Evolutionary conservation across 306 rosid species (phyloP).

Genomic region (Glycine latifolia): DNA sequence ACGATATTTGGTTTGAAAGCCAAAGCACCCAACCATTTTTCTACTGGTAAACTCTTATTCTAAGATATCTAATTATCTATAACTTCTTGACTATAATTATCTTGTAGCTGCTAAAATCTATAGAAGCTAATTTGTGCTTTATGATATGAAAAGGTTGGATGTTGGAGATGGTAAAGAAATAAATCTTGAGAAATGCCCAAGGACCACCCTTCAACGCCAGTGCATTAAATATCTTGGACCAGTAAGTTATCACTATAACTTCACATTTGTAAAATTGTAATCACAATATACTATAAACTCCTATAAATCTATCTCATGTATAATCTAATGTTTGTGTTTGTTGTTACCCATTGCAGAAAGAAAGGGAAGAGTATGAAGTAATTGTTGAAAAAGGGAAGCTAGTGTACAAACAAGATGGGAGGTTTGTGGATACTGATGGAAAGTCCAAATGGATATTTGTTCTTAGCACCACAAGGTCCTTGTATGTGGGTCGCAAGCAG

Average conservation of each 20-base stretch:
- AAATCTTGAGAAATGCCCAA: constrained; percentile 73
- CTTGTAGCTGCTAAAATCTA: not conserved
- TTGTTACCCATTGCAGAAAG: constrained; percentile 61
- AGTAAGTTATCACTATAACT: constrained; percentile 53
- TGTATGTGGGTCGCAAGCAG: constrained; percentile 90
- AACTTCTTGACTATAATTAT: not conserved
- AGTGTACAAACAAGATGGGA: constrained; percentile 59
- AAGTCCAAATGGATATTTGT: constrained; percentile 94
- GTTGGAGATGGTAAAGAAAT: constrained; percentile 93
- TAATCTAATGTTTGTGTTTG: constrained; percentile 20
- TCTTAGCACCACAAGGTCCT: constrained; percentile 82
- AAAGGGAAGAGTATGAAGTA: constrained; percentile 89
- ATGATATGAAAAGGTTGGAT: constrained; percentile 72
- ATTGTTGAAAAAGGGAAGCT: constrained; percentile 77
- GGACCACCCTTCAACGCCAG: constrained; percentile 73
- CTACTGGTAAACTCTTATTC: constrained; percentile 68
- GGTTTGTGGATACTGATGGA: constrained; percentile 61
- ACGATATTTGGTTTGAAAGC: constrained; percentile 88
- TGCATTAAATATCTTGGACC: constrained; percentile 93
- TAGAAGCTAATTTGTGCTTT: constrained; percentile 6
- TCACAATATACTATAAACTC: no score
- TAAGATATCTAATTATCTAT: not conserved
- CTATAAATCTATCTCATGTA: not conserved
- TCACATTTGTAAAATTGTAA: not conserved
- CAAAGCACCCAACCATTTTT: constrained; percentile 94